These are phyloP conservation scores for Rhodamnia rubescens DNA, from an alignment of 345 rosid species.

Conservation along the genomic window DNA sequence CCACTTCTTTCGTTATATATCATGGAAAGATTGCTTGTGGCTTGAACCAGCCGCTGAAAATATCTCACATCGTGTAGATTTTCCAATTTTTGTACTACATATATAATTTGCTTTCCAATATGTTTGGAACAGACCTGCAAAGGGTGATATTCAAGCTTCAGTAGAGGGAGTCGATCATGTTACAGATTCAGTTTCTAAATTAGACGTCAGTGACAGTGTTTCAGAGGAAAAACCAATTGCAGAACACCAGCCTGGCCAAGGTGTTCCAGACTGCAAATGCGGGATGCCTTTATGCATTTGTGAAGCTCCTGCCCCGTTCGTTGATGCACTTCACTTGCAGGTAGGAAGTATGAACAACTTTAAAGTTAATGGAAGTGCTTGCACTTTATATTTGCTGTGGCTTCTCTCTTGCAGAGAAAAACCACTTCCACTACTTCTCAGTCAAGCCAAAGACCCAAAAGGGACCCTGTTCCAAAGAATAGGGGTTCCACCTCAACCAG, in stretches of 20 bases:
- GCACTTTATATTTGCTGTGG: not conserved
- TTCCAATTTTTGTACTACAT: not conserved
- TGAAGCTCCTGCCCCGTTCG: constrained; percentile 42
- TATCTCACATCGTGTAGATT: not conserved
- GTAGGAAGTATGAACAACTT: constrained; percentile 9
- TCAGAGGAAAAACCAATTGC: constrained; percentile 19
- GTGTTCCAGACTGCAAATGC: constrained; percentile 60
- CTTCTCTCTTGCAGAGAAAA: constrained; percentile 15
- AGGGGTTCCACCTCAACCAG: constrained; percentile 55
- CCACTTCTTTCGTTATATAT: not conserved
- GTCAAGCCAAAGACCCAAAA: constrained; percentile 32
- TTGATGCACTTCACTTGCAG: constrained; percentile 17
- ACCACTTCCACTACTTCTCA: constrained; percentile 19
- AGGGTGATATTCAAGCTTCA: constrained; percentile 19
- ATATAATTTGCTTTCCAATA: not conserved
- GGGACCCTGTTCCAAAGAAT: constrained; percentile 26
- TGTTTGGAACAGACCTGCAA: constrained; percentile 28
- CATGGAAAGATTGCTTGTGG: not conserved
- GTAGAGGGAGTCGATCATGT: constrained; percentile 25
- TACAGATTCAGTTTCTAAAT: constrained; percentile 36
- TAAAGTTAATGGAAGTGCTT: not conserved
- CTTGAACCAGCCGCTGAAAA: not conserved
- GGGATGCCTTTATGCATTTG: constrained; percentile 97
- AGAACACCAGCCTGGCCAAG: constrained; percentile 11
- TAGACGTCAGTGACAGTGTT: constrained; percentile 31